Conservation (phyloP, 2,329 filamentous ascomycete species). For the Ceratocystis huliohia region DNA sequence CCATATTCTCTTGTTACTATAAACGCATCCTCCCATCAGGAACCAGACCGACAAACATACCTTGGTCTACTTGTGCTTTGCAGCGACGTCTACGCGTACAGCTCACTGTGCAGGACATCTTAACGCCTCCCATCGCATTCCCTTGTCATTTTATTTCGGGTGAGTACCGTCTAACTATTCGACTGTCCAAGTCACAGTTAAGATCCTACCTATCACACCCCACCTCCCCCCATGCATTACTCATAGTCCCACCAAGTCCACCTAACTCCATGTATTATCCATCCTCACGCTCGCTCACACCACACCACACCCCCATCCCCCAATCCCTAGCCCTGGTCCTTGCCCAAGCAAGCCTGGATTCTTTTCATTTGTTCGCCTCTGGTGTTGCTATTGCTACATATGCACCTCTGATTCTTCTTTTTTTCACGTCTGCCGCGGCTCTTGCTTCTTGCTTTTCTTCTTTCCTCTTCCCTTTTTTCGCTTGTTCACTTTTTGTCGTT, state of each 20-base stretch:
- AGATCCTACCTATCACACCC: not conserved
- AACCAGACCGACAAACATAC: not conserved
- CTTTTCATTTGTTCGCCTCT: not conserved
- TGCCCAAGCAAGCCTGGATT: not conserved
- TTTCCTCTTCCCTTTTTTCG: not conserved
- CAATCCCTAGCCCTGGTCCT: not conserved
- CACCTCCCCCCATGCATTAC: not conserved
- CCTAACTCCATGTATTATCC: not conserved
- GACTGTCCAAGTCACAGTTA: too few species aligned
- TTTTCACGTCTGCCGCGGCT: not conserved
- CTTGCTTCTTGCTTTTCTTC: not conserved
- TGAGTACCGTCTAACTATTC: too few species aligned
- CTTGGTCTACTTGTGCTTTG: not conserved
- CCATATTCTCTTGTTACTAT: not conserved
- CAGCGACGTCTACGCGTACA: not conserved
- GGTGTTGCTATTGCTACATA: not conserved
- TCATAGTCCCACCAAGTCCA: not conserved
- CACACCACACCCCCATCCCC: not conserved
- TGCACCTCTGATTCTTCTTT: not conserved
- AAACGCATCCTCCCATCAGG: not conserved
- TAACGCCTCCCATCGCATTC: not conserved
- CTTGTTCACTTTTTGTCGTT: not conserved
- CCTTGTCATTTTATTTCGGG: too few species aligned
- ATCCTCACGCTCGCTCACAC: not conserved
- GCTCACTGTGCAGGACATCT: not conserved